Evolutionary conservation across 768 basidiomycete species (phyloP).

Genomic region (Calocybe indica): DNA sequence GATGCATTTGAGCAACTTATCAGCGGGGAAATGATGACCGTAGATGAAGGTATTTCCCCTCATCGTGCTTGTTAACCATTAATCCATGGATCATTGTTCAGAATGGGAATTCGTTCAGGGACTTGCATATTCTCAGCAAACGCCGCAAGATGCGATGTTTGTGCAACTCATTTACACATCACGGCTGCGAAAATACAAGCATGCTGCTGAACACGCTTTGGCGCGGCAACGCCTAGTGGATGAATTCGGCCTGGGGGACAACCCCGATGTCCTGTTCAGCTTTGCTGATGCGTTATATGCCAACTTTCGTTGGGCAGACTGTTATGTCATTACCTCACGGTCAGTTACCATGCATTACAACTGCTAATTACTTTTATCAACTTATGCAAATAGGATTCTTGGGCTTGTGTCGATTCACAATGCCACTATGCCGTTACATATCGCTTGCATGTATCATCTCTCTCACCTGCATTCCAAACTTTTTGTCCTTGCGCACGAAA

Average conservation of each 20-base stretch:
- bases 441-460: conserved; percentile 98
- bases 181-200: conserved; percentile 86
- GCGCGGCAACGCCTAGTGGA: conserved; percentile 76
- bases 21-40: conserved; percentile 92
- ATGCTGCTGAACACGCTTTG: conserved; percentile 73
- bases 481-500: conserved; percentile 93
- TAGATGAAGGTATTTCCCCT: conserved; percentile 76
- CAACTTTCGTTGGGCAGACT: conserved; percentile 91
- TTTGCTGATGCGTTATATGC: conserved; percentile 88
- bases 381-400: conserved; percentile 57
- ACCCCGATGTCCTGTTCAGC: conserved; percentile 87
- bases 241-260: conserved; percentile 81
- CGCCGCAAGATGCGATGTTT: conserved; percentile 84
- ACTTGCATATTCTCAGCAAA: conserved; percentile 77
- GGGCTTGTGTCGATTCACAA: conserved; percentile 81
- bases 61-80: conserved; percentile 1
- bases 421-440: conserved; percentile 87
- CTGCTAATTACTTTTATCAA: neutral
- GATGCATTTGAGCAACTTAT: conserved; percentile 91
- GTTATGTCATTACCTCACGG: conserved; percentile 83
- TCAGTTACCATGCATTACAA: conserved; percentile 18
- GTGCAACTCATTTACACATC: conserved; percentile 90
- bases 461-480: conserved; percentile 87
- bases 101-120: conserved; percentile 96
- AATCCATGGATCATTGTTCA: conserved; percentile 20